Conservation (phyloP, 805 yeast species). For the Starmerella lactis-condensi region DNA sequence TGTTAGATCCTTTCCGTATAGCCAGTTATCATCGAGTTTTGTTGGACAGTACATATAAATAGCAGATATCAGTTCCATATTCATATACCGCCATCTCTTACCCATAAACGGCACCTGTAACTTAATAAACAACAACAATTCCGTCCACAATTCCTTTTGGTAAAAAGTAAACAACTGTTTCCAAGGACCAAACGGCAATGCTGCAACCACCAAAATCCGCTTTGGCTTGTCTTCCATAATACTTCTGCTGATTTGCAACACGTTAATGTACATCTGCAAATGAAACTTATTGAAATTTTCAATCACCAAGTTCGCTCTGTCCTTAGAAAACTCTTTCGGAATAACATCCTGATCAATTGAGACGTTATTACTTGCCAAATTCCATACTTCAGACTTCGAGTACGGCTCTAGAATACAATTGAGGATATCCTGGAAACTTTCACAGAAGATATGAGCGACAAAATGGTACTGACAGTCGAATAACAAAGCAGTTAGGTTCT, state of each 20-base stretch:
- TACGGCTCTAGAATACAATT: constrained; percentile 7
- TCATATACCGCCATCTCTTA: constrained; percentile 78
- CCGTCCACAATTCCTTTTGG: constrained; percentile 43
- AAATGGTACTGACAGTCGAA: constrained; percentile 50
- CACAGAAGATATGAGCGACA: constrained; percentile 23
- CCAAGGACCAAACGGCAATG: constrained; percentile 43
- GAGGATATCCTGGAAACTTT: constrained; percentile 15
- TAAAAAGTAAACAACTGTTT: constrained; percentile 41
- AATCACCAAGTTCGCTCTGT: constrained; percentile 7
- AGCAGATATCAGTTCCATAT: constrained; percentile 83
- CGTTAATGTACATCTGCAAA: constrained; percentile 25
- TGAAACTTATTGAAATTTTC: constrained; percentile 10
- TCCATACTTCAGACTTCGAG: constrained; percentile 1
- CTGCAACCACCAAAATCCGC: constrained; percentile 41
- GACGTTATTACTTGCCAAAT: constrained; percentile 1
- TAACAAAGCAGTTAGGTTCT: constrained; percentile 49
- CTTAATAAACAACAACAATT: constrained; percentile 56
- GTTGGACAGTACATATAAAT: constrained; percentile 61
- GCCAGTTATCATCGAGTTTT: constrained; percentile 63
- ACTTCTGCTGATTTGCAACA: constrained; percentile 38
- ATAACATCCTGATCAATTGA: constrained; percentile 2
- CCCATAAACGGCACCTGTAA: constrained; percentile 79
- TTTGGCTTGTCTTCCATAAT: constrained; percentile 54
- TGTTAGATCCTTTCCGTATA: constrained; percentile 61
- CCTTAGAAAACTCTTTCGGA: constrained; percentile 3